Conservation (phyloP, 2,329 filamentous ascomycete species). For the Chalaropsis ovoidea region DNA sequence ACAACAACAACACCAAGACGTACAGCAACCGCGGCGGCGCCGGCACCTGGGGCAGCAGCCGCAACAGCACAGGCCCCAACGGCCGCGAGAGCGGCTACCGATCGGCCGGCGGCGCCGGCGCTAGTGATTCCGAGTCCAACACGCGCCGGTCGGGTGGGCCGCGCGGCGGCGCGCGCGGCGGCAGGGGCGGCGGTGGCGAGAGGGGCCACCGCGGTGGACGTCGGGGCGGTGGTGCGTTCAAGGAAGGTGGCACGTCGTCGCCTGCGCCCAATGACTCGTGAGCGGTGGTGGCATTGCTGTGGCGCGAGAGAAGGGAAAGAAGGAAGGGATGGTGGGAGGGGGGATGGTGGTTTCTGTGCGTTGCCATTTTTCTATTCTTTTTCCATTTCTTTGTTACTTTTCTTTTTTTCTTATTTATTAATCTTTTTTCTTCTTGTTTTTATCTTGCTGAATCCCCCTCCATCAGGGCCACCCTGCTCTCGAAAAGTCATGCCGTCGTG, state of each 20-base stretch:
- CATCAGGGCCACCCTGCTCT: too few relatives aligned
- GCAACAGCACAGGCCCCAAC: conserved; percentile 49
- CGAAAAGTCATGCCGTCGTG: not conserved
- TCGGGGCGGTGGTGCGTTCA: conserved; percentile 42
- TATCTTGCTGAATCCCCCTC: not conserved
- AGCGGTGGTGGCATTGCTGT: not conserved
- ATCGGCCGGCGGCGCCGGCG: conserved; percentile 59
- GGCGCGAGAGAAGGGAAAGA: not conserved
- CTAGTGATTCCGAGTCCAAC: conserved; percentile 55
- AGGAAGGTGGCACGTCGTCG: conserved; percentile 49
- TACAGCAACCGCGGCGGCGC: conserved; percentile 53
- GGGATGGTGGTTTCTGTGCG: not conserved
- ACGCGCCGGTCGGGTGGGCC: conserved; percentile 39
- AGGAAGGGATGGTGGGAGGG: not conserved
- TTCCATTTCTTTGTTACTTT: not conserved
- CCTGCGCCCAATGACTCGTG: conserved; percentile 39
- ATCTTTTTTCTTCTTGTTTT: not conserved
- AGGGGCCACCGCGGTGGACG: conserved; percentile 40
- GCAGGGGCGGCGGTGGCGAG: conserved; percentile 42
- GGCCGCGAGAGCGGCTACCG: conserved; percentile 63
- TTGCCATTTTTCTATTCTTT: conserved; percentile 14
- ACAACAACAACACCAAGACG: conserved; percentile 37
- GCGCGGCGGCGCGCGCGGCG: conserved; percentile 48
- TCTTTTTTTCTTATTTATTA: conserved; percentile 14
- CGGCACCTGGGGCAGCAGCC: conserved; percentile 57